phyloP scores from a whole-genome alignment of 352 stramenopile genomes.

The Phytophthora citricola region DNA sequence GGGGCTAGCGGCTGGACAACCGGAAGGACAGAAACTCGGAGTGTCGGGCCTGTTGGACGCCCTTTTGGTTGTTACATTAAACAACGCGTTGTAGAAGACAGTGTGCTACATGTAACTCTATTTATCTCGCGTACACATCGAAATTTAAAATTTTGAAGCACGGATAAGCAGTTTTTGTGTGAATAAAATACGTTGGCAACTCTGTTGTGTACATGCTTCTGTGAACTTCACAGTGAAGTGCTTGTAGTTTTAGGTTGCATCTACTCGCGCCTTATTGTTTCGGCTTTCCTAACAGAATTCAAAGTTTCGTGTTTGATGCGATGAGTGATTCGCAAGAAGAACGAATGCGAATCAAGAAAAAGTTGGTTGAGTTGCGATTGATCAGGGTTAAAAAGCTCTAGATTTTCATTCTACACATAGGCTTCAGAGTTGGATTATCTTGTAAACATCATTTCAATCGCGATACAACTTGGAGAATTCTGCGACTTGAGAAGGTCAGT shows the following conservation, averaged over 20 bases:
- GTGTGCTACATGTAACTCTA: conserved; percentile 1
- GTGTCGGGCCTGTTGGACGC: conserved; percentile 40
- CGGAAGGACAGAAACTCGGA: conserved; percentile 16
- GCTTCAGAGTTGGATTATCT: conserved; percentile 90
- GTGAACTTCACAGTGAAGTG: too few relatives aligned
- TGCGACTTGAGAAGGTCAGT: conserved; percentile 59
- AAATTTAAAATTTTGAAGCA: not conserved
- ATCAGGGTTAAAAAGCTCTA: conserved; percentile 91
- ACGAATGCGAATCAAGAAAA: not conserved
- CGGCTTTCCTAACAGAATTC: not conserved
- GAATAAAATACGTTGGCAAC: not conserved
- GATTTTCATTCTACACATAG: conserved; percentile 74
- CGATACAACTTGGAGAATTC: not conserved
- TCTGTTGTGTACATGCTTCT: too few relatives aligned
- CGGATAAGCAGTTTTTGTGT: not conserved
- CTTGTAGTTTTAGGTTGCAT: too few relatives aligned
- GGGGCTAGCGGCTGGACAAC: conserved; percentile 15
- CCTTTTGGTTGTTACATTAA: conserved; percentile 37
- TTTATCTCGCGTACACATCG: conserved; percentile 17
- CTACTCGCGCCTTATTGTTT: too few relatives aligned
- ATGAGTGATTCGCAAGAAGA: not conserved
- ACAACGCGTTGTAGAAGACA: conserved; percentile 25
- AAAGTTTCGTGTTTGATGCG: too few relatives aligned
- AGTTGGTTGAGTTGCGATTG: conserved; percentile 36
- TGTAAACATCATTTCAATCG: conserved; percentile 75